Base-by-base conservation (phyloP, 176 grass and related monocot genomes). In the Rhipidocladum racemiflorum region DNA sequence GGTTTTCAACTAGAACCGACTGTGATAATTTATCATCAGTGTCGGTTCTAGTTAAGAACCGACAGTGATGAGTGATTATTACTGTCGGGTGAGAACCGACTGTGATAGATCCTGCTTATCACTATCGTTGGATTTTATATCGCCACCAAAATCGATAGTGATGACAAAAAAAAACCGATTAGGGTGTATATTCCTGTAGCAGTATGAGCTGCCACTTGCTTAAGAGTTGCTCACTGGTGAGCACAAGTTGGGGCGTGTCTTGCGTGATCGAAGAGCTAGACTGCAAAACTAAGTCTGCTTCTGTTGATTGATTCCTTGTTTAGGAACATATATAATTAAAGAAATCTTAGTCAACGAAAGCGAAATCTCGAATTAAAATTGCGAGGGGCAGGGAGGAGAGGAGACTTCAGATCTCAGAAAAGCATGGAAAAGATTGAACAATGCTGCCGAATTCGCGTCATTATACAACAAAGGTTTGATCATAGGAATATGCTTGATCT, bases 401-500 rank as follows among this genome's bases (percentile, higher is more conserved):
- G 5, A 27, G 68, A 38, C 42, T 50, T 62, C 11, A 29, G 34
- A 54, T 40, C 9, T 36, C 64, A 11, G 18, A 35, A 30, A 65
- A 21, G 17, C 18, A 53, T 65, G 15, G 18, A 18, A 48, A 65
- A 65, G 23, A 38, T 74, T 65, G 32, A 29, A 7, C 59, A 74
- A 74, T 43, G 5, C 0, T 65, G 59, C 54, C 32, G 5, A 27
- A 27, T 51, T 83, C 0, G 3, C n/a, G 0, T 85, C 9, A 46
- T 9, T 61, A 49, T 34, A 51, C 21, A 48, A 55, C 39, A 6
- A 28, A 62, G 54, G 54, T 85, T 71, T 85, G 62, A 85, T 85
- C 65, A 65, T 62, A 62, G 40, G 83, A 71, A 78, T 85, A 85
- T 85, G 35, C 75, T 55, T 70, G 53, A 78, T 46, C 38, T 66